phyloP scores from a whole-genome alignment of 2,329 filamentous ascomycete genomes.

The Cladophialophora chaetospira region DNA sequence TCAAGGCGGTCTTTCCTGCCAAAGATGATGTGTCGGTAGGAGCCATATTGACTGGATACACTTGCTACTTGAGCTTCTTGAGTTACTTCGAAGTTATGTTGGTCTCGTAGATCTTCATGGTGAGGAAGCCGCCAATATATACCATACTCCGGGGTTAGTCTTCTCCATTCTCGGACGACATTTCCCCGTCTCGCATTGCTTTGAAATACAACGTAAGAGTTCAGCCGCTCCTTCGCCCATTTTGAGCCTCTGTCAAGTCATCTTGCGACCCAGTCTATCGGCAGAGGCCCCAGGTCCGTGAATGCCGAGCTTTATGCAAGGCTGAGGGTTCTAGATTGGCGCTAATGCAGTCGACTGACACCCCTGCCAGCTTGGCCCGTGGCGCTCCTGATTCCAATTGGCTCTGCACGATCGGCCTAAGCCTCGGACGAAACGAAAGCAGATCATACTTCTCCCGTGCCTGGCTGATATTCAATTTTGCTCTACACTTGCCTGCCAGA shows the following conservation, averaged over 20 bases:
- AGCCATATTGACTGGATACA: background rate
- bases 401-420: background rate
- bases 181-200: background rate
- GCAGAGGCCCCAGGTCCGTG: background rate
- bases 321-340: background rate
- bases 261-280: too few species aligned
- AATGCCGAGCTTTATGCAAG: background rate
- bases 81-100: too few species aligned
- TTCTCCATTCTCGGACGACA: background rate
- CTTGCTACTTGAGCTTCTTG: too few species aligned
- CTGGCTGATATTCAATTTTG: background rate
- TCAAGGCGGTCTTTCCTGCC: slow-evolving; percentile 5
- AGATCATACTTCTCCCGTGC: background rate
- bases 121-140: background rate
- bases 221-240: background rate
- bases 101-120: too few species aligned
- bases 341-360: background rate
- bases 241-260: background rate
- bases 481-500: background rate
- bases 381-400: background rate
- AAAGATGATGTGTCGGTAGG: background rate
- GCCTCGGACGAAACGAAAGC: background rate
- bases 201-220: background rate
- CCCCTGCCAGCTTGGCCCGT: slow-evolving; percentile 1
- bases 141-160: background rate